These are phyloP conservation scores for Pseudocercospora crystallina DNA, from an alignment of 2,329 filamentous ascomycete genomes.

Conservation along the genomic window DNA sequence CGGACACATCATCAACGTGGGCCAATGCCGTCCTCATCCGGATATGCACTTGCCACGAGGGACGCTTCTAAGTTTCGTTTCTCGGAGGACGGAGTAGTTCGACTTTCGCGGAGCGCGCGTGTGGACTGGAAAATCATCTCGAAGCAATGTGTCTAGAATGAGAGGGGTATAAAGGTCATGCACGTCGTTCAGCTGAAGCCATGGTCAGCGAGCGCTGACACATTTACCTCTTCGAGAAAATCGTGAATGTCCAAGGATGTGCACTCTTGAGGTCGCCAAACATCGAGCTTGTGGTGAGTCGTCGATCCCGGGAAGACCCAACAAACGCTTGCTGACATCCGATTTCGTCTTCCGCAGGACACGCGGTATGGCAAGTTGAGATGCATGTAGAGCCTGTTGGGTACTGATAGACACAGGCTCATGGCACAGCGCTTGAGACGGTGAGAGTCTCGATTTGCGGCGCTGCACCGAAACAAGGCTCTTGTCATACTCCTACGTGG, in stretches of 20 bases:
- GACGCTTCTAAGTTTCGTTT: too few relatives aligned
- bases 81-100: too few relatives aligned
- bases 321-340: not conserved
- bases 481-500: slow-evolving; percentile 19
- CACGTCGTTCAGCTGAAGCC: not conserved
- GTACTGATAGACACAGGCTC: slow-evolving; percentile 16
- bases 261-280: not conserved
- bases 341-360: not conserved
- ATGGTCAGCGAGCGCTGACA: not conserved
- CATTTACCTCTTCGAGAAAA: not conserved
- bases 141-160: not conserved
- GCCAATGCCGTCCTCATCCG: too few relatives aligned
- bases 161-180: not conserved
- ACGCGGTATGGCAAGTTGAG: not conserved
- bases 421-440: slow-evolving; percentile 23
- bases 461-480: slow-evolving; percentile 1
- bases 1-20: too few relatives aligned
- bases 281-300: not conserved
- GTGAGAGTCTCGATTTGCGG: slow-evolving; percentile 18
- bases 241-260: not conserved
- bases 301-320: not conserved
- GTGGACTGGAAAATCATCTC: too few relatives aligned
- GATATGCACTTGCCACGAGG: too few relatives aligned
- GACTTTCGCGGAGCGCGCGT: too few relatives aligned
- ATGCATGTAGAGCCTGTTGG: not conserved